Base-by-base conservation (phyloP, 306 rosid species). In the Geum urbanum region DNA sequence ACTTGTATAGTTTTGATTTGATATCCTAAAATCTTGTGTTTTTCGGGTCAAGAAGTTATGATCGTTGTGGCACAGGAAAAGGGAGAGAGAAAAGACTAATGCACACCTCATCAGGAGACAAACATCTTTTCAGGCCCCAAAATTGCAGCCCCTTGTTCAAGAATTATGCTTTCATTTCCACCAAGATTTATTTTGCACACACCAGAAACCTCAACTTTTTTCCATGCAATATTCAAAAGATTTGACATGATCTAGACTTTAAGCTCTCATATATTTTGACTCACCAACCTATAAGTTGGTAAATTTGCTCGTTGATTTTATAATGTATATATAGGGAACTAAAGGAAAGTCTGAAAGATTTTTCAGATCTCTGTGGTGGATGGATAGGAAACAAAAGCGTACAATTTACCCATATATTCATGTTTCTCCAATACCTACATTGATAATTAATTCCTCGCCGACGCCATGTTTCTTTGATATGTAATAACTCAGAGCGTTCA, bases 81-180 rank as follows among this genome's bases (percentile, higher is more conserved):
- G 37, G 43, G 9, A 39, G 46, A 7, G 1, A 48, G 37, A 47
- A 52, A 24, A 20, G 39, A 63, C 45, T 45, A 27, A 67, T 20
- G 67, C 37, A 63, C 69, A 76, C 81, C 71, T 47, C 75, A 76
- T 62, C 62, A 54, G 44, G 44, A 63, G 76, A 68, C 48, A 63
- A 57, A 66, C 71, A 50, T 81, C 76, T 76, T 81, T 67, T 76
- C 76, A 63, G 43, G 57, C 46, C 16, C 80, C 82, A 74, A 77
- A 74, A 56, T 20, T 63, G 51, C 72, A 62, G 32, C 57, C 60
- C 69, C 51, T 67, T 8, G 22, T 13, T 70, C 67, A 66, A 58
- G 55, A 46, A 62, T 11, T 49, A 9, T 43, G 71, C 41, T 63
- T 80, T 67, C 16, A 59, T 24, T 68, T 35, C 60, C 51, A 6